These are phyloP conservation scores for Fraxinus sp. DNA, from an alignment of 305 asterid genomes.

Conservation along the genomic window DNA sequence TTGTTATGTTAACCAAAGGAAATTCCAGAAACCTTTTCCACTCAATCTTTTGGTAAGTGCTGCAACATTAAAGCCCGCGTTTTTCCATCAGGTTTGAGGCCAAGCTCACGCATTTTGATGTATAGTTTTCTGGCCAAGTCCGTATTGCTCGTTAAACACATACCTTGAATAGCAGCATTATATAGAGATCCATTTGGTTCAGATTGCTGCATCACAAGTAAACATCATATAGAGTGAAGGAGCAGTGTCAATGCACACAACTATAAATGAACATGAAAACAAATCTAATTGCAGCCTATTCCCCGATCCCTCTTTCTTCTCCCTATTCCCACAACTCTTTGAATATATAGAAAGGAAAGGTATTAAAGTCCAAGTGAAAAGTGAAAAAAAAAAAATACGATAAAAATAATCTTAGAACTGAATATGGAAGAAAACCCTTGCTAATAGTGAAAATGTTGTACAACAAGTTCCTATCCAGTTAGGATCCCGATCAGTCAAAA, in stretches of 20 bases:
- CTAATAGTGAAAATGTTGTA: neutral
- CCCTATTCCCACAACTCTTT: neutral
- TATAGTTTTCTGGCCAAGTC: slow-evolving; percentile 69
- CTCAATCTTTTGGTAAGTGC: slow-evolving; percentile 45
- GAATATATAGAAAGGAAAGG: neutral
- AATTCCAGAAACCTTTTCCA: neutral
- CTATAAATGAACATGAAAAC: neutral
- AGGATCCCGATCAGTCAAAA: neutral
- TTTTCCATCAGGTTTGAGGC: slow-evolving; percentile 80
- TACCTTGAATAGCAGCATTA: slow-evolving; percentile 91
- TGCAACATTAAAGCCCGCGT: slow-evolving; percentile 93
- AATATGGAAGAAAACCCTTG: neutral
- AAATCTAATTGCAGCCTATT: neutral
- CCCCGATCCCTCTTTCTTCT: neutral
- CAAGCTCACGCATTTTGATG: slow-evolving; percentile 59
- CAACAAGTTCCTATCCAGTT: neutral
- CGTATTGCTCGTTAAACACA: slow-evolving; percentile 61
- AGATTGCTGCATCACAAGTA: slow-evolving; percentile 43
- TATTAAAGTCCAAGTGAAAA: neutral
- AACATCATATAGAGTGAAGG: neutral
- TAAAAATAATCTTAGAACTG: neutral
- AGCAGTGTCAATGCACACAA: neutral
- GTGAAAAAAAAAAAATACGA: neutral
- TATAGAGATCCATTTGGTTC: slow-evolving; percentile 71
- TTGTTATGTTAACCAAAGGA: neutral